These are phyloP conservation scores for Spizellomyces punctatus DNA, from an alignment of 192 early-diverging fungal species.

Conservation along the genomic window DNA sequence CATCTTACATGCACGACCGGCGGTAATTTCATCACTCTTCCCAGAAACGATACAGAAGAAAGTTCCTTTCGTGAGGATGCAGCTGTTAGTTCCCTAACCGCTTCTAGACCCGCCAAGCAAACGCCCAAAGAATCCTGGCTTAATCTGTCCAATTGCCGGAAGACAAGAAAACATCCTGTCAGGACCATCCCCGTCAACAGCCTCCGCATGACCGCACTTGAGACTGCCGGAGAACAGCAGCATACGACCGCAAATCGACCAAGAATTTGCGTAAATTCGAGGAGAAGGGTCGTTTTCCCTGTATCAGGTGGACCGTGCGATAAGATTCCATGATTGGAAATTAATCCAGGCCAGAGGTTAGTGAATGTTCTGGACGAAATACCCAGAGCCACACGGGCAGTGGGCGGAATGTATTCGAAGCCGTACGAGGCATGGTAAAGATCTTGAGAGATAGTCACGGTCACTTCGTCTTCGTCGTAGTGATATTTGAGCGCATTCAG, in stretches of 20 bases:
- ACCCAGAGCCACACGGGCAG: background rate
- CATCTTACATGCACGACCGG: background rate
- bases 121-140: background rate
- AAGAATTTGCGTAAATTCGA: conserved; percentile 14
- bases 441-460: conserved; percentile 11
- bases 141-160: conserved; percentile 2
- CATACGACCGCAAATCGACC: conserved; percentile 19
- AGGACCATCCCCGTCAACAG: conserved; percentile 25
- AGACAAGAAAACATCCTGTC: conserved; percentile 10
- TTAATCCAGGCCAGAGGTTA: conserved; percentile 3
- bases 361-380: background rate
- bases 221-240: background rate
- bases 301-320: background rate
- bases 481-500: conserved; percentile 16
- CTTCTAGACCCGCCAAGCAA: background rate
- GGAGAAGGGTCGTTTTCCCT: conserved; percentile 15
- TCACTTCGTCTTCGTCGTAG: conserved; percentile 19
- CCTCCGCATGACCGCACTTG: background rate
- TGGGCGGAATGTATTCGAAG: conserved; percentile 17
- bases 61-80: conserved; percentile 9
- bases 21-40: conserved; percentile 27
- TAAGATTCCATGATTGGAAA: conserved; percentile 8
- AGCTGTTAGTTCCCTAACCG: conserved; percentile 6
- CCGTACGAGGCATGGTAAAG: conserved; percentile 4
- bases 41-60: conserved; percentile 24